These are phyloP conservation scores for Microcos paniculata DNA, from an alignment of 345 rosid species.

Conservation along the genomic window DNA sequence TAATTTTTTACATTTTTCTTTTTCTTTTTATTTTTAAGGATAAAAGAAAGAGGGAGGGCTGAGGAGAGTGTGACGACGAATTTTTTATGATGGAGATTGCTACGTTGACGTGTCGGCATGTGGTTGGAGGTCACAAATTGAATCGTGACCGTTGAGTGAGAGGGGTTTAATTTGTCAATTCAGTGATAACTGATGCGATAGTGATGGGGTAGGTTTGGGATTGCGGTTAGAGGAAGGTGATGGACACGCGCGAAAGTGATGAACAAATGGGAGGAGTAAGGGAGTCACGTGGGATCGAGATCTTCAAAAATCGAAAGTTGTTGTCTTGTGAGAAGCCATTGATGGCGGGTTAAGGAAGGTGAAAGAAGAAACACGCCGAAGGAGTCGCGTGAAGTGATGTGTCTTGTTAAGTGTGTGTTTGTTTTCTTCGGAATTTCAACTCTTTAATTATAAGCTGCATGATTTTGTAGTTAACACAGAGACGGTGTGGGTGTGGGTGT, in stretches of 20 bases:
- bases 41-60: background rate
- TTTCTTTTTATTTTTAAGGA: background rate
- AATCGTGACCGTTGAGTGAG: background rate
- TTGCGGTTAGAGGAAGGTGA: background rate
- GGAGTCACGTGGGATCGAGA: background rate
- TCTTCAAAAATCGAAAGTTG: background rate
- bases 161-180: slow-evolving; percentile 6
- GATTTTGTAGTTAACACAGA: background rate
- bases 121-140: background rate
- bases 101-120: slow-evolving; percentile 3
- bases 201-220: background rate
- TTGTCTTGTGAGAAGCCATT: background rate
- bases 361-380: background rate
- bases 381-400: background rate
- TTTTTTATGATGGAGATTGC: background rate
- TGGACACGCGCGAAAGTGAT: background rate
- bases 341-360: slow-evolving; percentile 9
- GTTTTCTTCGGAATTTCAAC: slow-evolving; percentile 18
- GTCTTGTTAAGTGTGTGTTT: background rate
- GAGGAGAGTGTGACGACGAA: background rate
- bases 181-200: slow-evolving; percentile 8
- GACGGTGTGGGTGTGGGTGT: no score
- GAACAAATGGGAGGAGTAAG: background rate
- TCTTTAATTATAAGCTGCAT: background rate
- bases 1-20: background rate